Conservation (phyloP, 176 grass and related monocot species). For the Phragmites australis region DNA sequence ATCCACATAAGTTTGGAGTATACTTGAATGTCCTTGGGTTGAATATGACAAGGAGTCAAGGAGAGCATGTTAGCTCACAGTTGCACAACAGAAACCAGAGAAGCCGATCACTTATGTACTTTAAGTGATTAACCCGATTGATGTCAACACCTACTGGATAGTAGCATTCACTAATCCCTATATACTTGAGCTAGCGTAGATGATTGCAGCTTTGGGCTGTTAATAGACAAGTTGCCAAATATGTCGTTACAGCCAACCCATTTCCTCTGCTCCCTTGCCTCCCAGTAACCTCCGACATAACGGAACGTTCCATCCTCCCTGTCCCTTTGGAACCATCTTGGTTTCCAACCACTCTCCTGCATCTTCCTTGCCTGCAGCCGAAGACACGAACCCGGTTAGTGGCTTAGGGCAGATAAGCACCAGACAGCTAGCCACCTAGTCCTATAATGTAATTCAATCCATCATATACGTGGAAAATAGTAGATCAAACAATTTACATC, state of each 20-base stretch:
- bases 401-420: neutral
- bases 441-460: neutral
- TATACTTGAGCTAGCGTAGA: slow-evolving; percentile 50
- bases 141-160: slow-evolving; percentile 36
- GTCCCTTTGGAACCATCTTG: slow-evolving; percentile 77
- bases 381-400: slow-evolving; percentile 1
- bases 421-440: neutral
- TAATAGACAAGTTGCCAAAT: slow-evolving; percentile 54
- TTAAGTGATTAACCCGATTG: slow-evolving; percentile 26
- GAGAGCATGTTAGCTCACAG: slow-evolving; percentile 31
- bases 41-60: slow-evolving; percentile 33
- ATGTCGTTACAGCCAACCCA: slow-evolving; percentile 78
- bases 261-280: slow-evolving; percentile 60
- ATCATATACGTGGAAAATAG: neutral
- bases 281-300: slow-evolving; percentile 82
- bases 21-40: slow-evolving; percentile 1
- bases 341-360: slow-evolving; percentile 90
- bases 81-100: slow-evolving; percentile 22
- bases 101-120: slow-evolving; percentile 42
- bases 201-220: slow-evolving; percentile 27
- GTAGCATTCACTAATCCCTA: slow-evolving; percentile 22
- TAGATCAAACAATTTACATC: neutral
- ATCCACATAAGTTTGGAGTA: slow-evolving; percentile 17
- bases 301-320: slow-evolving; percentile 48
- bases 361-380: slow-evolving; percentile 72